phyloP scores from a whole-genome alignment of 2,329 filamentous ascomycete species.

The Rosellinia necatrix region DNA sequence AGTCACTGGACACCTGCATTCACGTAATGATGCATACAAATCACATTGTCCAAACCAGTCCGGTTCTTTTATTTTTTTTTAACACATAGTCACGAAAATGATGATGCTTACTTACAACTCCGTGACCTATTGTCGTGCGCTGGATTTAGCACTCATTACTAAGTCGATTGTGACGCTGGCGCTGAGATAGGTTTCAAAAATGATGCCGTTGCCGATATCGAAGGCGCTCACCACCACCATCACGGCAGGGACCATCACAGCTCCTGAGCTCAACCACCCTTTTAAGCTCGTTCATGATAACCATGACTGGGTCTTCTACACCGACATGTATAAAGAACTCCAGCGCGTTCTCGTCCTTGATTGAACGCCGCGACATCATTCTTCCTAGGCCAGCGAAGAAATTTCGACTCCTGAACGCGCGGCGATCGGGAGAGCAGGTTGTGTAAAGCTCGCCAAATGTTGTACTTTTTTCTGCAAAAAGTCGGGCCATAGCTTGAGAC shows the following conservation, averaged over 20 bases:
- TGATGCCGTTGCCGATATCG: constrained; percentile 34
- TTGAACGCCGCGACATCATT: constrained; percentile 26
- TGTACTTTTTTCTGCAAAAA: constrained; percentile 37
- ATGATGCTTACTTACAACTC: too few species aligned
- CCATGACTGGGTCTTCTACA: constrained; percentile 39
- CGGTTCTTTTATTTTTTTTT: too few species aligned
- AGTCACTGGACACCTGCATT: too few species aligned
- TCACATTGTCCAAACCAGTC: too few species aligned
- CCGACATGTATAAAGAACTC: constrained; percentile 40
- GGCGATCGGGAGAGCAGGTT: constrained; percentile 29
- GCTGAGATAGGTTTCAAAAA: constrained; percentile 41
- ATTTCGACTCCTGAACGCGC: constrained; percentile 34
- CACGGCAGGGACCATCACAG: too few species aligned
- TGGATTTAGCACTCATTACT: too few species aligned
- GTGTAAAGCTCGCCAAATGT: constrained; percentile 31
- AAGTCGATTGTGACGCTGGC: too few species aligned
- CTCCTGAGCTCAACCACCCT: constrained; percentile 17
- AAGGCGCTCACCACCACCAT: too few species aligned
- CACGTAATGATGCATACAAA: too few species aligned
- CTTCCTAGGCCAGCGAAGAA: constrained; percentile 35
- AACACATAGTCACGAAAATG: too few species aligned
- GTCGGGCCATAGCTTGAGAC: constrained; percentile 38
- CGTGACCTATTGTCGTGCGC: too few species aligned
- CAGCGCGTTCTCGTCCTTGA: constrained; percentile 39
- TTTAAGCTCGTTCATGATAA: constrained; percentile 38